Base-by-base conservation (phyloP, 805 yeast species). In the Metschnikowia lachancei region DNA sequence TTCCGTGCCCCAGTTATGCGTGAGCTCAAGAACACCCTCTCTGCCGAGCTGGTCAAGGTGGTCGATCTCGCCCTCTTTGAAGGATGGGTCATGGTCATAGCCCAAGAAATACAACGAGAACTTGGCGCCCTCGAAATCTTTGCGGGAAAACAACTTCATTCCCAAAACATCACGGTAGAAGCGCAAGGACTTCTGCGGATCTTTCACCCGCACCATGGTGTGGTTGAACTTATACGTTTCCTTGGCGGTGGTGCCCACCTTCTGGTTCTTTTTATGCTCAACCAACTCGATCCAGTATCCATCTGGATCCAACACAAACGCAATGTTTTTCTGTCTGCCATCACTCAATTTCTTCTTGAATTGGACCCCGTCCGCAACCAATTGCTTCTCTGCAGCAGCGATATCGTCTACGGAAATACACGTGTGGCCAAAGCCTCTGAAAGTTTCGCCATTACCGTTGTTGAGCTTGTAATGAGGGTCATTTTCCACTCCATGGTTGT, bases 1-100 rank as follows among this genome's bases (percentile, higher is more conserved):
- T 63, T 94, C 99, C 18, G 97, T 88, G 18, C 98, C 99, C 84
- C 89, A 92, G 71, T 94, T 94, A 70, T 89, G 92, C 39, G 98
- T 92, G 62, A 94, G 75, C 69, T 94, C 99, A 45, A 94, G 65
- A 11, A 94, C 67, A 17, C 92, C 83, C 63, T 87, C 89, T 50
- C 82, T 69, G 42, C 55, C 42, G 5, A 76, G 64, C 54, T 72
- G 76, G 2, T 57, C 55, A 2, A 45, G 53, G 29, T 46, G 58
- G 3, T 62, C 54, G 46, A 73, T 67, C n/a, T 58, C 46, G 36
- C 75, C 74, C 46, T 76, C 82, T 55, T 69, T 61, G 57, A 67
- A 73, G 10, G 58, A 63, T 10, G 70, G 57, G 43, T 64, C 69
- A 53, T 77, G 77, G 29, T 76, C 78, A 66, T 82, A 92, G 11